These are phyloP conservation scores for Lasiodiplodia sp. DNA, from an alignment of 2,329 filamentous ascomycete species.

Conservation along the genomic window DNA sequence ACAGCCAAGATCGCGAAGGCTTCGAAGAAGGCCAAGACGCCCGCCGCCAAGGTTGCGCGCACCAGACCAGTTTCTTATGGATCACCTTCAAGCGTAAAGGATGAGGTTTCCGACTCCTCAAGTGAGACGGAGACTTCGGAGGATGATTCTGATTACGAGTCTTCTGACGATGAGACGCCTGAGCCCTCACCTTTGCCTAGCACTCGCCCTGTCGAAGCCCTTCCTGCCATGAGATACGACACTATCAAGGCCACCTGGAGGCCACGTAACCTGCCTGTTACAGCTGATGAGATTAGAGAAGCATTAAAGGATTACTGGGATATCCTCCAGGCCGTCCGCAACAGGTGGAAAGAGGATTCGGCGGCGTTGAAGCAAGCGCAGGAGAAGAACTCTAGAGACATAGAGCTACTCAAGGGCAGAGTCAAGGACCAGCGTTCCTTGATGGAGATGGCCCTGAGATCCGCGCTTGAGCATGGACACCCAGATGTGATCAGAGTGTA, in stretches of 20 bases:
- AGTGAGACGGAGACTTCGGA: slow-evolving; percentile 56
- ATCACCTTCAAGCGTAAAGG: slow-evolving; percentile 32
- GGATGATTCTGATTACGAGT: slow-evolving; percentile 60
- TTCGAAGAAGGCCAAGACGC: slow-evolving; percentile 36
- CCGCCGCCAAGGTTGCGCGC: slow-evolving; percentile 22
- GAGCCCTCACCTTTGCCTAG: slow-evolving; percentile 64
- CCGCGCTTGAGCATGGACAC: slow-evolving; percentile 56
- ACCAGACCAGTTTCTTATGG: slow-evolving; percentile 22
- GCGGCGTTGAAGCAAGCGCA: slow-evolving; percentile 65
- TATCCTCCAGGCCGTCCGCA: slow-evolving; percentile 64
- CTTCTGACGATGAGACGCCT: slow-evolving; percentile 60
- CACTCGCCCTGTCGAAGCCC: slow-evolving; percentile 59
- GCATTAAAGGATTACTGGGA: slow-evolving; percentile 66
- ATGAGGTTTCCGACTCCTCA: slow-evolving; percentile 52
- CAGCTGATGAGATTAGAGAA: slow-evolving; percentile 60
- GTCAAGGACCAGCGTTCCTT: slow-evolving; percentile 65
- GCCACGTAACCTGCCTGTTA: slow-evolving; percentile 58
- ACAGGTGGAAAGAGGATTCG: slow-evolving; percentile 66
- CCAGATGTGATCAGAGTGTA: slow-evolving; percentile 54
- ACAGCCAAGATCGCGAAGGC: slow-evolving; percentile 45
- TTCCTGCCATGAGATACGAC: slow-evolving; percentile 64
- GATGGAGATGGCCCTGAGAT: slow-evolving; percentile 59
- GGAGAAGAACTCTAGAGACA: slow-evolving; percentile 61
- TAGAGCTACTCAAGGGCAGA: slow-evolving; percentile 62
- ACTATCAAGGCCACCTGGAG: slow-evolving; percentile 68